Conservation (phyloP, 164 flowering plant genomes). For the Protea cynaroides region DNA sequence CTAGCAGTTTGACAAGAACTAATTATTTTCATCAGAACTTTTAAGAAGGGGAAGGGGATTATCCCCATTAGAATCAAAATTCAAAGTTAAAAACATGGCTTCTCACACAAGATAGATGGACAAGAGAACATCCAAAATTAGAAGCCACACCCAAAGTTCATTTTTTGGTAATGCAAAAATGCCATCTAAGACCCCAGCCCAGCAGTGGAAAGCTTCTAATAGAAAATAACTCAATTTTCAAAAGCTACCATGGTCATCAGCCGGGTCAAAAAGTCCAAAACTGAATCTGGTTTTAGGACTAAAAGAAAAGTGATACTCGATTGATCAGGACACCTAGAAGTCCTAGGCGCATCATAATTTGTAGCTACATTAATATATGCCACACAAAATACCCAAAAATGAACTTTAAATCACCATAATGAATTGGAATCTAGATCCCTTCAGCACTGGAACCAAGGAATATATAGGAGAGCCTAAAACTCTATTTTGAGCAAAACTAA, state of each 20-base stretch:
- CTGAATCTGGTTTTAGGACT: background rate
- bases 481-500: background rate
- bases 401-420: background rate
- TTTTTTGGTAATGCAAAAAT: no score
- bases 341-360: background rate
- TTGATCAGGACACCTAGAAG: background rate
- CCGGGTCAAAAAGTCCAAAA: background rate
- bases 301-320: background rate
- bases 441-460: background rate
- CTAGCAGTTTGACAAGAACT: background rate
- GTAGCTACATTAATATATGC: conserved; percentile 1
- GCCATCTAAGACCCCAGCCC: conserved; percentile 4
- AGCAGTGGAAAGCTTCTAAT: background rate
- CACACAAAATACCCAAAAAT: background rate
- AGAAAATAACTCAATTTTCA: background rate
- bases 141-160: no score
- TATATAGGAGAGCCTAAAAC: background rate
- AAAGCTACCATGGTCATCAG: background rate
- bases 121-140: no score
- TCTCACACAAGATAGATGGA: no score
- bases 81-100: no score
- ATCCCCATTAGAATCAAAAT: background rate
- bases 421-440: background rate
- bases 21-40: background rate
- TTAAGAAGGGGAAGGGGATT: background rate